Conservation (phyloP, 2,329 filamentous ascomycete species). For the Emergomyces africanus region DNA sequence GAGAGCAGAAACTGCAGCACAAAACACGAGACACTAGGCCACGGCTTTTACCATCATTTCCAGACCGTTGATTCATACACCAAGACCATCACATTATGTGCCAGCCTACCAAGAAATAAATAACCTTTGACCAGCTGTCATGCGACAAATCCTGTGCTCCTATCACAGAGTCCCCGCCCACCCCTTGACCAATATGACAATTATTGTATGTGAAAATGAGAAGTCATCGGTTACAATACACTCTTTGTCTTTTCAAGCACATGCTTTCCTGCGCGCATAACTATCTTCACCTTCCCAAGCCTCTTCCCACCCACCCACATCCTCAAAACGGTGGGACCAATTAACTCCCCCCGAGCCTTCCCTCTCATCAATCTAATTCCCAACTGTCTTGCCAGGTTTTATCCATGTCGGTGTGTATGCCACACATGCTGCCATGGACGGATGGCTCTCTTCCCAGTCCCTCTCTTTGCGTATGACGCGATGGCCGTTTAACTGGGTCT, state of each 20-base stretch:
- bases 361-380: conserved; percentile 15
- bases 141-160: neutral
- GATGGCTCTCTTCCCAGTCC: conserved; percentile 17
- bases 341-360: no score
- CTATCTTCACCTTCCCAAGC: neutral
- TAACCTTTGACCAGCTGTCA: neutral
- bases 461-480: conserved; percentile 18
- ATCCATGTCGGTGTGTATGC: conserved; percentile 18
- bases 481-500: conserved; percentile 22
- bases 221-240: neutral
- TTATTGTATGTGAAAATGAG: neutral
- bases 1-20: neutral
- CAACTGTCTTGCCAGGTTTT: conserved; percentile 16
- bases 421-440: conserved; percentile 14
- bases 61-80: neutral
- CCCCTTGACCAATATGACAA: neutral
- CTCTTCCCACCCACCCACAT: conserved; percentile 12
- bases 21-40: neutral
- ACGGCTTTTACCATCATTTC: neutral
- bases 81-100: neutral
- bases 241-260: neutral
- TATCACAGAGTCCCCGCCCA: neutral
- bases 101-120: neutral
- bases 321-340: no score
- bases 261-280: neutral